phyloP scores from a whole-genome alignment of 176 grass and related monocot genomes.

The Ampelocalamus luodianensis region DNA sequence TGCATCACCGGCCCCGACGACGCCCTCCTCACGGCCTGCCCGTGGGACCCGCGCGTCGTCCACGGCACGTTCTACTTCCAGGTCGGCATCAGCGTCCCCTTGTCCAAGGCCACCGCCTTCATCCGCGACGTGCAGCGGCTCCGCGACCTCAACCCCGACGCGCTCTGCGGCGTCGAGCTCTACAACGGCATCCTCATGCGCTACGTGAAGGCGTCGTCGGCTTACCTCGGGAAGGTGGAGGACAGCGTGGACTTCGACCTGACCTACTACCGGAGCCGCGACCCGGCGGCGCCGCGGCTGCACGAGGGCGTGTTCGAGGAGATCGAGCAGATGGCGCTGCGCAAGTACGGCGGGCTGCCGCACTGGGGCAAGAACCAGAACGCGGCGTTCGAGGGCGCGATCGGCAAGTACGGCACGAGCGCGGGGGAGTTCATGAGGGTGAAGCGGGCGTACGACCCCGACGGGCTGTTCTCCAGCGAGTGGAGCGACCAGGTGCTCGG shows the following conservation, averaged over 20 bases:
- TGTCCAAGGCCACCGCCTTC: slow-evolving; percentile 46
- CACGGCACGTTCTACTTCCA: slow-evolving; percentile 54
- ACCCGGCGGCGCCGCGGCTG: slow-evolving; percentile 42
- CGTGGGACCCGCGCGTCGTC: slow-evolving; percentile 62
- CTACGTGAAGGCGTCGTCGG: slow-evolving; percentile 52
- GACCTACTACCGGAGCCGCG: slow-evolving; percentile 56
- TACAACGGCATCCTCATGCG: slow-evolving; percentile 58
- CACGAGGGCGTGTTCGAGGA: slow-evolving; percentile 56
- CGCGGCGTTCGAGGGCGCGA: slow-evolving; percentile 44
- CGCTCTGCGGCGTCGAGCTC: slow-evolving; percentile 65
- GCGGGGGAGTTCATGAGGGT: slow-evolving; percentile 42
- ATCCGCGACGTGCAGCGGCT: slow-evolving; percentile 60
- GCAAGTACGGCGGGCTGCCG: slow-evolving; percentile 63
- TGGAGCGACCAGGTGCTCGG: slow-evolving; percentile 60
- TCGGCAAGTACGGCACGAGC: slow-evolving; percentile 27
- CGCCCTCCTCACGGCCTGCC: slow-evolving; percentile 52
- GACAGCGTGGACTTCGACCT: slow-evolving; percentile 66
- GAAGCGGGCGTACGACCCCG: slow-evolving; percentile 44
- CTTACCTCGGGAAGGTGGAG: slow-evolving; percentile 51
- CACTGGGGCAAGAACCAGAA: slow-evolving; percentile 82
- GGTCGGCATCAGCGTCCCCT: slow-evolving; percentile 52
- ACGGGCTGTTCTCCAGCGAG: slow-evolving; percentile 51
- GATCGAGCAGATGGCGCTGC: slow-evolving; percentile 65
- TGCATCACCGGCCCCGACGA: slow-evolving; percentile 51
- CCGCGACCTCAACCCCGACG: slow-evolving; percentile 48